A percentile compares a stretch with the other conserved stretches of the same genome.
Conservation (phyloP, 1,284 basidiomycete species). For the Anthracocystis walkeri region DNA sequence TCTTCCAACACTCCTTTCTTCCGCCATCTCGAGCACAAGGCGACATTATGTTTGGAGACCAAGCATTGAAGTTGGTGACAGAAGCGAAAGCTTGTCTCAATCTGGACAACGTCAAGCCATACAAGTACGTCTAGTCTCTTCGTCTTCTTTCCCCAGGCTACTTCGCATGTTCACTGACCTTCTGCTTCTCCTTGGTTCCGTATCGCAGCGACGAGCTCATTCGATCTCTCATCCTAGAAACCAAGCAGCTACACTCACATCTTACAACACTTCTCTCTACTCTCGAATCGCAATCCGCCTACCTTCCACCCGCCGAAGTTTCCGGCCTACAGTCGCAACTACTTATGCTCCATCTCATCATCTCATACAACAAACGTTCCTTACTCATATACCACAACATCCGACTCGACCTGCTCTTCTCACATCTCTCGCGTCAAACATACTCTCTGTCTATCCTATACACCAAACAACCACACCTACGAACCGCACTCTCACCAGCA, state of each 20-base stretch:
- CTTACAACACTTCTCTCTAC: slow-evolving; percentile 72
- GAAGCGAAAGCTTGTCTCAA: slow-evolving; percentile 86
- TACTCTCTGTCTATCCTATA: slow-evolving; percentile 20
- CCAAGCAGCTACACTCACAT: slow-evolving; percentile 80
- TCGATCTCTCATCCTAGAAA: slow-evolving; percentile 86
- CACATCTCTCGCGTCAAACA: slow-evolving; percentile 8
- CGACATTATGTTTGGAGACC: slow-evolving; percentile 76
- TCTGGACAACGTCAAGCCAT: slow-evolving; percentile 86
- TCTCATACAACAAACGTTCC: slow-evolving; percentile 90
- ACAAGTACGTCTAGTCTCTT: slow-evolving; percentile 74
- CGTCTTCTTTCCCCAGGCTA: not conserved
- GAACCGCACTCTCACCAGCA: slow-evolving; percentile 9
- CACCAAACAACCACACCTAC: slow-evolving; percentile 2
- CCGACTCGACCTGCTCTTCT: slow-evolving; percentile 74
- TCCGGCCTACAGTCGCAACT: slow-evolving; percentile 76
- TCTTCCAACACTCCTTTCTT: slow-evolving; percentile 8
- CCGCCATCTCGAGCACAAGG: not conserved
- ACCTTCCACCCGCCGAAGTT: slow-evolving; percentile 66
- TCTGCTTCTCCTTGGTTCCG: not conserved
- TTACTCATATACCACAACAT: slow-evolving; percentile 90
- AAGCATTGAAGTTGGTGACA: slow-evolving; percentile 85
- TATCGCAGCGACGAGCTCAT: slow-evolving; percentile 78
- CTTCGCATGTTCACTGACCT: not conserved
- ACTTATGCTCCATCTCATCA: slow-evolving; percentile 86
- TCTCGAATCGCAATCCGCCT: slow-evolving; percentile 67